Evolutionary conservation across 2,329 filamentous ascomycete species (phyloP).

Genomic region (Mycocentrospora acerina): DNA sequence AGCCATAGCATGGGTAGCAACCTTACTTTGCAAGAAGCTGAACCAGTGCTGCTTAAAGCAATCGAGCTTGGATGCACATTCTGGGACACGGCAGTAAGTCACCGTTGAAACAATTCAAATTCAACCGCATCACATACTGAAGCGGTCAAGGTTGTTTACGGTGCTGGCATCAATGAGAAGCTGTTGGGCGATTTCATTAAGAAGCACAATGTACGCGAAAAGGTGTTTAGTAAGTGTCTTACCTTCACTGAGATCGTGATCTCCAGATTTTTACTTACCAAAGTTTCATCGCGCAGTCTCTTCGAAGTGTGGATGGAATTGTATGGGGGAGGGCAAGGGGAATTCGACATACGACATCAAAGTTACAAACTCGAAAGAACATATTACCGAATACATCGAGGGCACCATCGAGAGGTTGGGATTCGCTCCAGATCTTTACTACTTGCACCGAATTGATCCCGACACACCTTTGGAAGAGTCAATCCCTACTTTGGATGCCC

Average conservation of each 20-base stretch:
- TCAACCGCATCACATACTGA: too few relatives aligned
- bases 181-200: constrained; percentile 29
- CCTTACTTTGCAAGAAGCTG: constrained; percentile 47
- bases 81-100: constrained; percentile 51
- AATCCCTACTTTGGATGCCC: too few relatives aligned
- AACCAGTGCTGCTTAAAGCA: constrained; percentile 52
- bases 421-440: constrained; percentile 44
- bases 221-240: constrained; percentile 23
- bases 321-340: constrained; percentile 40
- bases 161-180: constrained; percentile 31
- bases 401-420: constrained; percentile 43
- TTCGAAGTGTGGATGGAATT: constrained; percentile 33
- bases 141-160: constrained; percentile 11
- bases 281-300: constrained; percentile 11
- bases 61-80: constrained; percentile 54
- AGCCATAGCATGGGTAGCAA: constrained; percentile 47
- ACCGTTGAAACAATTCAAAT: too few relatives aligned
- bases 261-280: background rate
- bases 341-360: too few relatives aligned
- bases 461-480: constrained; percentile 45
- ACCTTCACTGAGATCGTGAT: too few relatives aligned
- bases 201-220: constrained; percentile 27
- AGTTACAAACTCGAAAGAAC: constrained; percentile 43
- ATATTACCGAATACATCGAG: constrained; percentile 42
- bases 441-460: constrained; percentile 44